phyloP scores from a whole-genome alignment of 2,329 filamentous ascomycete genomes.

The Aspergillus sp. region DNA sequence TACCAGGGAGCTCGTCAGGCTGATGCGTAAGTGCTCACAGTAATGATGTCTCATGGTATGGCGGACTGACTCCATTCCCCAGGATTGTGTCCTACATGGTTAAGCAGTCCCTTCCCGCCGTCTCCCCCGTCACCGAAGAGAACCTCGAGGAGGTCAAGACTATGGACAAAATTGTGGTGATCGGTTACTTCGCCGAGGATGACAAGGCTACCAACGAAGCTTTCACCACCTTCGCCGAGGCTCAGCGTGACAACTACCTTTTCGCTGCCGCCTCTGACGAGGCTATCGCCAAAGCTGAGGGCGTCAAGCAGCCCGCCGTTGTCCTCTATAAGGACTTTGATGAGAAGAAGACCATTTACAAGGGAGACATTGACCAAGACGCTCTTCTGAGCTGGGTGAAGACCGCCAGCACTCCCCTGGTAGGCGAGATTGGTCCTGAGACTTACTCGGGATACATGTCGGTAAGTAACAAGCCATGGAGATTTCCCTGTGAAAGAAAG shows the following conservation, averaged over 20 bases:
- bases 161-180: constrained; percentile 90
- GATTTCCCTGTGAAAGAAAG: background rate
- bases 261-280: constrained; percentile 87
- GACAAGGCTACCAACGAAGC: constrained; percentile 85
- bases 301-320: constrained; percentile 78
- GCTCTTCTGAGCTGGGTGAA: constrained; percentile 80
- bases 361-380: constrained; percentile 76
- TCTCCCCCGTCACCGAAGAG: constrained; percentile 77
- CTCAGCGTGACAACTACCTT: constrained; percentile 83
- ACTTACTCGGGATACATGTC: constrained; percentile 96
- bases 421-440: constrained; percentile 95
- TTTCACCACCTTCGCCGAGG: constrained; percentile 69
- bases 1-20: constrained; percentile 91
- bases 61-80: constrained; percentile 1
- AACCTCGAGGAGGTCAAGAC: constrained; percentile 95
- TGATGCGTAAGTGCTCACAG: constrained; percentile 52
- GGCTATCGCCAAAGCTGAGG: constrained; percentile 82
- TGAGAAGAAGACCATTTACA: constrained; percentile 85
- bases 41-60: background rate
- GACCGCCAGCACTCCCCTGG: constrained; percentile 79
- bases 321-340: constrained; percentile 98
- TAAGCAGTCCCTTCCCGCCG: constrained; percentile 93
- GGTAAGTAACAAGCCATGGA: constrained; percentile 39
- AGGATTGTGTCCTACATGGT: constrained; percentile 85
- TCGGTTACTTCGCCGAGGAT: constrained; percentile 78